Evolutionary conservation across 192 early-diverging fungal species (phyloP).

Genomic region (Mortierella claussenii): DNA sequence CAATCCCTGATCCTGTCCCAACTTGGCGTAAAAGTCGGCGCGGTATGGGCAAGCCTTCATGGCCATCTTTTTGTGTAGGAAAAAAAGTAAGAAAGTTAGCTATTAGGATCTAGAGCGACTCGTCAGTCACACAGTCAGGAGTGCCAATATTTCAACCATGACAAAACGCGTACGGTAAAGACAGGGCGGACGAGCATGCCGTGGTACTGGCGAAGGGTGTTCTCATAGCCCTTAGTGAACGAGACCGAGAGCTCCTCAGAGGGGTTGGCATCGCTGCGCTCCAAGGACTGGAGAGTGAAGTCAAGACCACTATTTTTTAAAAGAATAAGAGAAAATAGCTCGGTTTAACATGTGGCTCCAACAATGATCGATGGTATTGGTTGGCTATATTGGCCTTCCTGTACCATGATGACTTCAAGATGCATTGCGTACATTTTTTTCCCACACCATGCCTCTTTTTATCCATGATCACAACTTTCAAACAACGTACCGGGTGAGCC

Average conservation of each 20-base stretch:
- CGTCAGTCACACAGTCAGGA: too few relatives aligned
- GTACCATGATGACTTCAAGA: too few relatives aligned
- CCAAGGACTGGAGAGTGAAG: conserved; percentile 77
- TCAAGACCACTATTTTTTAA: conserved; percentile 72
- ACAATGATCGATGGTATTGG: too few relatives aligned
- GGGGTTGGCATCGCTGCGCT: conserved; percentile 64
- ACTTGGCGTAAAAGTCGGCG: conserved; percentile 87
- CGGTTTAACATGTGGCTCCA: background rate
- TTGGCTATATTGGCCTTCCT: too few relatives aligned
- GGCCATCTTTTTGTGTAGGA: conserved; percentile 63
- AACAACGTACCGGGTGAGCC: conserved; percentile 88
- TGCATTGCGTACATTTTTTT: too few relatives aligned
- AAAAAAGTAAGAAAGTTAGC: background rate
- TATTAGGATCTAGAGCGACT: too few relatives aligned
- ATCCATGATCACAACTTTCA: too few relatives aligned
- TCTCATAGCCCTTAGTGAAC: conserved; percentile 78
- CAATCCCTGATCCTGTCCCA: conserved; percentile 72
- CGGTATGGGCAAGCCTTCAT: conserved; percentile 96
- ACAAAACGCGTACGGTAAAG: conserved; percentile 65
- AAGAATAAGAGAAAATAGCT: background rate
- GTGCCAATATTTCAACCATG: too few relatives aligned
- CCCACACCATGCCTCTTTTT: too few relatives aligned
- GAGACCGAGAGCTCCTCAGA: conserved; percentile 74
- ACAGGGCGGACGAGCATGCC: conserved; percentile 72
- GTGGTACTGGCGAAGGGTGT: conserved; percentile 77